Conservation (phyloP, 2,329 filamentous ascomycete species). For the Epichloe baconii region DNA sequence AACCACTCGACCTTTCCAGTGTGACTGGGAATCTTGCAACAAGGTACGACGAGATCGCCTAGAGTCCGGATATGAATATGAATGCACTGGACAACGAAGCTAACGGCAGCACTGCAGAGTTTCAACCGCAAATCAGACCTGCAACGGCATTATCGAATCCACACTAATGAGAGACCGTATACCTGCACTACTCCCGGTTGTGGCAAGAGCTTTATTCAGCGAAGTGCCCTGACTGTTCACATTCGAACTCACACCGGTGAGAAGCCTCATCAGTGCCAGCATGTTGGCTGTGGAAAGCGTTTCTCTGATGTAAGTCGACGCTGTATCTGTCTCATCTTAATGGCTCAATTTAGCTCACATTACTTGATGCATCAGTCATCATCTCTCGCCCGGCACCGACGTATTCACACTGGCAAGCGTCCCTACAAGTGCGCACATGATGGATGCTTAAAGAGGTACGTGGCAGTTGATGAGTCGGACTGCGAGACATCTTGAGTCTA, state of each 20-base stretch:
- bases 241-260: conserved; percentile 59
- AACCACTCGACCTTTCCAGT: conserved; percentile 48
- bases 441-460: conserved; percentile 47
- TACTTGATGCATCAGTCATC: conserved; percentile 35
- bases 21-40: conserved; percentile 48
- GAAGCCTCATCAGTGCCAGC: conserved; percentile 57
- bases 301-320: conserved; percentile 50
- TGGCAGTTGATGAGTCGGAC: not conserved
- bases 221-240: conserved; percentile 57
- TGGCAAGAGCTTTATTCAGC: conserved; percentile 58
- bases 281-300: conserved; percentile 51
- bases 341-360: conserved; percentile 4
- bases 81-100: not conserved
- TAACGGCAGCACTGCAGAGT: conserved; percentile 30
- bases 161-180: conserved; percentile 59
- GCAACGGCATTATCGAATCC: conserved; percentile 57
- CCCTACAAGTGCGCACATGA: conserved; percentile 50
- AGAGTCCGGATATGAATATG: not conserved
- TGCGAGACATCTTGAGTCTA: not conserved
- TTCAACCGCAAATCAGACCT: conserved; percentile 63
- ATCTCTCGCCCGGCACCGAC: conserved; percentile 49
- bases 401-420: conserved; percentile 55
- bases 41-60: conserved; percentile 33
- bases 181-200: conserved; percentile 46
- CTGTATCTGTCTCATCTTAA: not conserved